Percentiles rank a stretch among this genome's conserved stretches.
phyloP scores from a whole-genome alignment of 2,329 filamentous ascomycete genomes.

The Golovinomyces cichoracearum region DNA sequence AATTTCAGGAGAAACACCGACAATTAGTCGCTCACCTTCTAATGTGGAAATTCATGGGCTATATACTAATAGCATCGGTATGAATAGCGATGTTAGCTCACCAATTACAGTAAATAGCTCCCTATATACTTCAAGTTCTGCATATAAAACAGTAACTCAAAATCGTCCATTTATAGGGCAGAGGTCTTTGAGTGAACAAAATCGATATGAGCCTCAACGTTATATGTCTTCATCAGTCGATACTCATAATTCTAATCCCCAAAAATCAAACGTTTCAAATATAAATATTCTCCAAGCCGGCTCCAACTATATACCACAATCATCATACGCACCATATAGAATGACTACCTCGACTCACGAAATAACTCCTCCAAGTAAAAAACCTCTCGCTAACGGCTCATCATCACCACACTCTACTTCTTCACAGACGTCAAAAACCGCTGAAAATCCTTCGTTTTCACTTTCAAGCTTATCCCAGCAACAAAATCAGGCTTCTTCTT shows the following conservation, averaged over 20 bases:
- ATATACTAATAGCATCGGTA: constrained; percentile 14
- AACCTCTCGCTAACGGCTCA: too few species aligned
- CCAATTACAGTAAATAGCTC: constrained; percentile 9
- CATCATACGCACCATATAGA: background rate
- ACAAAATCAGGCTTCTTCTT: background rate
- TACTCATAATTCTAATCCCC: background rate
- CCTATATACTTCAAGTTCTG: constrained; percentile 14
- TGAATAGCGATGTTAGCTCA: constrained; percentile 2
- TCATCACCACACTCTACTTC: too few species aligned
- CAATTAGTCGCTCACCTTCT: constrained; percentile 48
- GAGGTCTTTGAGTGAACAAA: constrained; percentile 20
- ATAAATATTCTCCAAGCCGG: background rate
- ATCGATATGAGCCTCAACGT: constrained; percentile 20
- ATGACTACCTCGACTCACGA: background rate
- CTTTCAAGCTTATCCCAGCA: background rate
- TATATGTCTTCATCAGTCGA: constrained; percentile 11
- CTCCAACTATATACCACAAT: background rate
- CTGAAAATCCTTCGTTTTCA: background rate
- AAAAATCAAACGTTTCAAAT: background rate
- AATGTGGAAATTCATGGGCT: constrained; percentile 40
- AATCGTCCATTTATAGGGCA: constrained; percentile 21
- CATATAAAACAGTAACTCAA: constrained; percentile 11
- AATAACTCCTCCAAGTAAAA: background rate
- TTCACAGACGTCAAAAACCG: background rate
- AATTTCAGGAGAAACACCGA: constrained; percentile 50